phyloP scores from a whole-genome alignment of 1,284 basidiomycete species.

The Uromyces viciae-fabae region DNA sequence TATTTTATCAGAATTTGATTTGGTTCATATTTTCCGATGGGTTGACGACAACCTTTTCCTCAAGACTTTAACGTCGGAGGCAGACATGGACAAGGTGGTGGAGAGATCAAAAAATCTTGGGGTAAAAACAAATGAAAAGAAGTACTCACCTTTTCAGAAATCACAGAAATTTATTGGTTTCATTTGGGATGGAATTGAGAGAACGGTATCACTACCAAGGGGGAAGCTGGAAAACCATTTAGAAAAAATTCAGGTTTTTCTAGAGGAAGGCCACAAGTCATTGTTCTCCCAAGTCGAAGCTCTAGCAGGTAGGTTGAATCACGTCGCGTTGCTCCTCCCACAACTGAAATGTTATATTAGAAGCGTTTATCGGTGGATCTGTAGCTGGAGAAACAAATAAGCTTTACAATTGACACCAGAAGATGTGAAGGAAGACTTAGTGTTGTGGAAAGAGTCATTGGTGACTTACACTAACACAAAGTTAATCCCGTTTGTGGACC shows the following conservation, averaged over 20 bases:
- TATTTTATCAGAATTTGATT: background rate
- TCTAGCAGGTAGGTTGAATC: background rate
- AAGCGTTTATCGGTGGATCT: background rate
- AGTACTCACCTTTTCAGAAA: background rate
- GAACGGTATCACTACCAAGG: background rate
- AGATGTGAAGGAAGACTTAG: background rate
- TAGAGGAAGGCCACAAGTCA: background rate
- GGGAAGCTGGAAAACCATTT: background rate
- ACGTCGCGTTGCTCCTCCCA: background rate
- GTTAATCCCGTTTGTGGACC: background rate
- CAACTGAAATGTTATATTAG: background rate
- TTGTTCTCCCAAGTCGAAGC: background rate
- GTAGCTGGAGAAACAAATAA: background rate
- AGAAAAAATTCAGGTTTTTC: background rate
- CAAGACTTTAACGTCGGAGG: background rate
- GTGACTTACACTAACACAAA: background rate
- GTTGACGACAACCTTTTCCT: constrained; percentile 5
- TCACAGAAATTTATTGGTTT: constrained; percentile 9
- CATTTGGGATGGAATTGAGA: background rate
- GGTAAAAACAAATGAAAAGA: background rate
- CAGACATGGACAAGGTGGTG: background rate
- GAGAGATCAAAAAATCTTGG: background rate
- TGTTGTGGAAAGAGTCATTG: background rate
- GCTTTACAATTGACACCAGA: background rate
- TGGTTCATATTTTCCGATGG: background rate